These are phyloP conservation scores for Cladosporium sp. DNA, from an alignment of 2,329 filamentous ascomycete species.

Conservation along the genomic window DNA sequence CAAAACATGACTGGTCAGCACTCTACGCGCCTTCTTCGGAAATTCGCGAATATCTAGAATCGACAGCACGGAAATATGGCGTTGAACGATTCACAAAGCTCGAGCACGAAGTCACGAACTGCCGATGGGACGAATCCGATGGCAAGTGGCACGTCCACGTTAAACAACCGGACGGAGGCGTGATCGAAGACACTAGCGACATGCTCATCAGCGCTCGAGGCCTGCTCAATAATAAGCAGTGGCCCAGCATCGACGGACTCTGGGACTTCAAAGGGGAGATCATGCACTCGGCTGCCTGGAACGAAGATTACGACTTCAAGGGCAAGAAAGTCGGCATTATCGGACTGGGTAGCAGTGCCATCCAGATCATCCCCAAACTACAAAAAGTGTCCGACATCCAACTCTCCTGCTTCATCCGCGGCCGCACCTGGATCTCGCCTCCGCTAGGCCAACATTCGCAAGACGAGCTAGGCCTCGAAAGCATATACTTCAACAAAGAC, in stretches of 20 bases:
- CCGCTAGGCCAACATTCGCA: slow-evolving; percentile 45
- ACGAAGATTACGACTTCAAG: slow-evolving; percentile 40
- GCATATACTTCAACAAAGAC: slow-evolving; percentile 43
- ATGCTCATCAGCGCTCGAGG: slow-evolving; percentile 52
- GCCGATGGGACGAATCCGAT: slow-evolving; percentile 36
- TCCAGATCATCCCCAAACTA: slow-evolving; percentile 44
- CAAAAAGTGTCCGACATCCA: slow-evolving; percentile 38
- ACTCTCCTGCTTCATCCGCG: slow-evolving; percentile 64
- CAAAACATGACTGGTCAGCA: slow-evolving; percentile 43
- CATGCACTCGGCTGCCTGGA: slow-evolving; percentile 59
- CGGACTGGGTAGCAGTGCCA: slow-evolving; percentile 34
- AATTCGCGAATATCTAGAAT: slow-evolving; percentile 96
- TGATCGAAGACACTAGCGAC: slow-evolving; percentile 43
- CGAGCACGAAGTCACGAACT: slow-evolving; percentile 37
- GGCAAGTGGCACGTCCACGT: slow-evolving; percentile 41
- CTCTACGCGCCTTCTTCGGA: slow-evolving; percentile 63
- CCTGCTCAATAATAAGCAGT: slow-evolving; percentile 53
- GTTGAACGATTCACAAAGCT: slow-evolving; percentile 60
- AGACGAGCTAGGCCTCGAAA: slow-evolving; percentile 38
- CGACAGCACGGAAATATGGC: slow-evolving; percentile 83
- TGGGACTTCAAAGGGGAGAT: slow-evolving; percentile 54
- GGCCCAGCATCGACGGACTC: slow-evolving; percentile 55
- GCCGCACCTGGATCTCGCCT: slow-evolving; percentile 65
- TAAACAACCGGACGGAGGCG: slow-evolving; percentile 32
- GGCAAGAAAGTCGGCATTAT: slow-evolving; percentile 29